These are phyloP conservation scores for Penicillium psychrofluorescens DNA, from an alignment of 495 filamentous ascomycete species.

Conservation along the genomic window DNA sequence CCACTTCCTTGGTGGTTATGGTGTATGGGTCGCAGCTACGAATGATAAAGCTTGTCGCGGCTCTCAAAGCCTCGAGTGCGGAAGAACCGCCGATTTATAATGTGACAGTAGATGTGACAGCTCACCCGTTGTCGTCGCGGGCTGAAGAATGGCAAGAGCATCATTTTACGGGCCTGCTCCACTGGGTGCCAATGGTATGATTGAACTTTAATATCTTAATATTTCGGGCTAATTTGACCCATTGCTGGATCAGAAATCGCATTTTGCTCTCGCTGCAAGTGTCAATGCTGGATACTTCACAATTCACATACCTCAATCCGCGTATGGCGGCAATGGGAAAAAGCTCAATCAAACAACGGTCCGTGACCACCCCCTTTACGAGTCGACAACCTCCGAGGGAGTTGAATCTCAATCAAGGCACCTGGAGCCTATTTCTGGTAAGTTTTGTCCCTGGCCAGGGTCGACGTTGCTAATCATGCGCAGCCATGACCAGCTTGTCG, in stretches of 20 bases:
- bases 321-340: constrained; percentile 8
- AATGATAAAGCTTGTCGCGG: constrained; percentile 20
- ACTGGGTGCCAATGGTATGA: constrained; percentile 30
- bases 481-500: constrained; percentile 20
- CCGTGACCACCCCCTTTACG: constrained; percentile 16
- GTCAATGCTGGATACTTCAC: constrained; percentile 15
- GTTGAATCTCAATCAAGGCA: constrained; percentile 5
- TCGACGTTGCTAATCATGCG: constrained; percentile 2
- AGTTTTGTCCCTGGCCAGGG: background rate
- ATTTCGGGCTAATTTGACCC: too few species aligned
- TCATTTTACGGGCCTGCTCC: constrained; percentile 27
- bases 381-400: constrained; percentile 1
- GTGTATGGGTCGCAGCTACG: constrained; percentile 22
- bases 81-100: constrained; percentile 2
- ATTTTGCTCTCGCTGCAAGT: constrained; percentile 12
- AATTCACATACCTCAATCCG: constrained; percentile 10
- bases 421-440: constrained; percentile 29
- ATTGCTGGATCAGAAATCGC: too few species aligned
- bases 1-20: constrained; percentile 19
- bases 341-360: background rate
- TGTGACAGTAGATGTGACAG: constrained; percentile 2
- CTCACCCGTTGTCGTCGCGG: constrained; percentile 8
- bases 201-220: background rate
- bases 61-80: background rate
- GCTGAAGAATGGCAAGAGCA: constrained; percentile 2